These are phyloP conservation scores for Linaria vulgaris DNA, from an alignment of 257 asterid species.

Conservation along the genomic window DNA sequence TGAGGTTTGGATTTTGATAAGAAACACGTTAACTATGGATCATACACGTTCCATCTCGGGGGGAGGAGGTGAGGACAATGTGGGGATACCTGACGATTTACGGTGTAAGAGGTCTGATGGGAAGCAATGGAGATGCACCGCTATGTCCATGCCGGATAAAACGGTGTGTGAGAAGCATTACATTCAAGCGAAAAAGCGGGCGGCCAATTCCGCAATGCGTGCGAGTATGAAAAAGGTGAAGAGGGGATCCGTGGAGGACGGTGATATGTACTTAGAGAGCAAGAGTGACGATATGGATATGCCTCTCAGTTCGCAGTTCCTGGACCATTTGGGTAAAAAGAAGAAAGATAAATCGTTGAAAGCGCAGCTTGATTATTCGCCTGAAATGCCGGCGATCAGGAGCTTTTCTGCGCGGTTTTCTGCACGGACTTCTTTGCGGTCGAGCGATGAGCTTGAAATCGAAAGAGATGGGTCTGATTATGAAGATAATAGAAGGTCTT, in stretches of 20 bases:
- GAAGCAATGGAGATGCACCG: conserved; percentile 99
- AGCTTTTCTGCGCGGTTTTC: conserved; percentile 57
- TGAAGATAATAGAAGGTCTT: conserved; percentile 67
- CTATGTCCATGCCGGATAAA: conserved; percentile 99
- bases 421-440: conserved; percentile 63
- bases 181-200: conserved; percentile 99
- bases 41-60: conserved; percentile 63
- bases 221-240: conserved; percentile 85
- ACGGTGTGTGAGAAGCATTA: conserved; percentile 99
- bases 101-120: conserved; percentile 99
- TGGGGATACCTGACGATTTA: conserved; percentile 90
- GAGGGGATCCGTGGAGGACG: conserved; percentile 66
- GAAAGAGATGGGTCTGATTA: conserved; percentile 59
- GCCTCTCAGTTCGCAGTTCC: conserved; percentile 63
- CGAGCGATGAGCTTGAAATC: conserved; percentile 60
- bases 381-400: conserved; percentile 64
- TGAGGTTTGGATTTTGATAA: conserved; percentile 9
- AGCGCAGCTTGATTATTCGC: conserved; percentile 55
- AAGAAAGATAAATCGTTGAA: conserved; percentile 54
- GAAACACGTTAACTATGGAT: conserved; percentile 56
- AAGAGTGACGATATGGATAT: conserved; percentile 94
- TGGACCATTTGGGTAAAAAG: conserved; percentile 73
- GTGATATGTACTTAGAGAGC: conserved; percentile 80
- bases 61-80: conserved; percentile 74
- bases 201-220: conserved; percentile 96